These are phyloP conservation scores for Trametes meyenii DNA, from an alignment of 768 basidiomycete genomes.

Conservation along the genomic window DNA sequence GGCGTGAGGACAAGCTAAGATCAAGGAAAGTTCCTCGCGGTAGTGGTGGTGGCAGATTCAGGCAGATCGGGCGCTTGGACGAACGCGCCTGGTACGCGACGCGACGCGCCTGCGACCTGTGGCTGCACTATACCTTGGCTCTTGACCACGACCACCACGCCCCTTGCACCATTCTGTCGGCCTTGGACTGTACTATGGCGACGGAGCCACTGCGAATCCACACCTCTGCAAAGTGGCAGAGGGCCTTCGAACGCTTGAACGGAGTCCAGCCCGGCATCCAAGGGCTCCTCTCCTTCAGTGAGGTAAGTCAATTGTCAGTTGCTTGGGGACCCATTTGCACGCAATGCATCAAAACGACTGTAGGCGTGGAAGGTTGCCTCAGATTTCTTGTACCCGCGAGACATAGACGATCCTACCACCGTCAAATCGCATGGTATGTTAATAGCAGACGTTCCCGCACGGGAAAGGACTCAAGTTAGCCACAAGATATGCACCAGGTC, in stretches of 20 bases:
- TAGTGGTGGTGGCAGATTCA: not conserved
- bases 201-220: slow-evolving; percentile 24
- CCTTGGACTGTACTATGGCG: slow-evolving; percentile 18
- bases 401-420: slow-evolving; percentile 46
- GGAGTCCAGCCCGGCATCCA: slow-evolving; percentile 33
- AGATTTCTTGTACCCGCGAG: slow-evolving; percentile 56
- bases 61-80: not conserved
- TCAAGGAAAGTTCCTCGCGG: not conserved
- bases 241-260: slow-evolving; percentile 35
- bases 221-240: slow-evolving; percentile 34
- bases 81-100: slow-evolving; percentile 2
- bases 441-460: not conserved
- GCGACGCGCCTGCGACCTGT: slow-evolving; percentile 5
- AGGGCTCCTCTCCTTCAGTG: slow-evolving; percentile 54
- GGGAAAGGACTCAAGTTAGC: slow-evolving; percentile 13
- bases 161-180: not conserved
- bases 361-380: slow-evolving; percentile 66
- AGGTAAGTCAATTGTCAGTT: slow-evolving; percentile 41
- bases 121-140: not conserved
- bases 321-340: not conserved
- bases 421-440: slow-evolving; percentile 35
- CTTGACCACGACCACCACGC: not conserved
- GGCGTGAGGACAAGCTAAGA: not conserved
- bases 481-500: slow-evolving; percentile 50
- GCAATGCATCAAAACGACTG: not conserved